Conservation (phyloP, 2,329 filamentous ascomycete genomes). For the Pseudogymnoascus sp. region DNA sequence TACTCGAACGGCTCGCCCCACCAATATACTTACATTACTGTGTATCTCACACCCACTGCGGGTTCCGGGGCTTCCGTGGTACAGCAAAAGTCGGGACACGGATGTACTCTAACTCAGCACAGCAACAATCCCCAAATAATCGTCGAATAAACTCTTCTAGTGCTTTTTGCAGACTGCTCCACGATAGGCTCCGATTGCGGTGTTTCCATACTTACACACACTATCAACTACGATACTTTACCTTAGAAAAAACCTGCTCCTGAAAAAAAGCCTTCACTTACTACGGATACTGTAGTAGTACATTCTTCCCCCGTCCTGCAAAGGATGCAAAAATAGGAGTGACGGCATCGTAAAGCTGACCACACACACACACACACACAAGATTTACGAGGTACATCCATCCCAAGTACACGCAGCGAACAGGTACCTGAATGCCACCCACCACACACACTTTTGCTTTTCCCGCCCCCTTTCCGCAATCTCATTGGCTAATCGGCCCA, state of each 20-base stretch:
- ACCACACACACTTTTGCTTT: neutral
- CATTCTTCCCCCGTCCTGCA: neutral
- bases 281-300: too few species aligned
- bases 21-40: neutral
- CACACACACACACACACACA: neutral
- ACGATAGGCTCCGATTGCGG: neutral
- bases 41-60: neutral
- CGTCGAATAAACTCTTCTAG: neutral
- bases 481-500: neutral
- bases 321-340: neutral
- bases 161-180: neutral
- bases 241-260: neutral
- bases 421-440: neutral
- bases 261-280: neutral
- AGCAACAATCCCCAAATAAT: neutral
- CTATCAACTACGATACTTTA: too few species aligned
- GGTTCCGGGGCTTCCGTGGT: constrained; percentile 3
- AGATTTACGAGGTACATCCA: neutral
- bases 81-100: neutral
- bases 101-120: neutral
- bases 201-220: neutral
- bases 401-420: neutral
- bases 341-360: constrained; percentile 2
- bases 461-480: neutral
- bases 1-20: neutral